Percentiles rank a stretch among this genome's conserved stretches.
These are phyloP conservation scores for Dendrobium officinale DNA, from an alignment of 106 monocot genomes.

Conservation along the genomic window DNA sequence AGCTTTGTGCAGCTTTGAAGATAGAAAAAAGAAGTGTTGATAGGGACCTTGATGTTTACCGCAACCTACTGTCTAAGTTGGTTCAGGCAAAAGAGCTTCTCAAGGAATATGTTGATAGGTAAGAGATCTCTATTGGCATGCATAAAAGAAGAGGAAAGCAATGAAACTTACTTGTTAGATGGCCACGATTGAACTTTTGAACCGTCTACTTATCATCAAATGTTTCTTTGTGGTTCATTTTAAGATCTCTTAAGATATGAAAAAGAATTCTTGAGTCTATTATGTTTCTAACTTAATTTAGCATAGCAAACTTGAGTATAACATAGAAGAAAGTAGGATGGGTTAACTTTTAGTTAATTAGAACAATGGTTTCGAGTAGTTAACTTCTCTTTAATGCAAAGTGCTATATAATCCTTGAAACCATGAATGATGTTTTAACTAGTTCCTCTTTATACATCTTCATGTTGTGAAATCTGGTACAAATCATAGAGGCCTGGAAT, in stretches of 20 bases:
- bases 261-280: too few species aligned
- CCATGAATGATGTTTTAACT: neutral
- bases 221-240: neutral
- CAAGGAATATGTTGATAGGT: constrained; percentile 95
- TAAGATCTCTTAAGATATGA: neutral
- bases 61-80: constrained; percentile 88
- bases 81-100: constrained; percentile 98
- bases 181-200: neutral
- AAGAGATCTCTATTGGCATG: constrained; percentile 4
- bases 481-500: neutral
- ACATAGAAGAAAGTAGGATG: neutral
- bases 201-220: neutral
- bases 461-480: neutral
- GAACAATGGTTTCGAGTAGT: neutral
- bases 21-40: constrained; percentile 82
- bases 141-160: neutral
- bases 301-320: neutral
- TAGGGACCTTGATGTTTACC: constrained; percentile 92
- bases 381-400: too few species aligned
- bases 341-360: neutral
- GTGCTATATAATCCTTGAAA: neutral
- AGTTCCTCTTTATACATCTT: neutral
- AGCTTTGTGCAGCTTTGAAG: constrained; percentile 86
- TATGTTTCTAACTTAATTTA: too few species aligned
- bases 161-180: neutral